A percentile compares a stretch with the other conserved stretches of the same genome.
Evolutionary conservation across 2,329 filamentous ascomycete genomes (phyloP).

Genomic region (Paraconiothyrium brasiliense): DNA sequence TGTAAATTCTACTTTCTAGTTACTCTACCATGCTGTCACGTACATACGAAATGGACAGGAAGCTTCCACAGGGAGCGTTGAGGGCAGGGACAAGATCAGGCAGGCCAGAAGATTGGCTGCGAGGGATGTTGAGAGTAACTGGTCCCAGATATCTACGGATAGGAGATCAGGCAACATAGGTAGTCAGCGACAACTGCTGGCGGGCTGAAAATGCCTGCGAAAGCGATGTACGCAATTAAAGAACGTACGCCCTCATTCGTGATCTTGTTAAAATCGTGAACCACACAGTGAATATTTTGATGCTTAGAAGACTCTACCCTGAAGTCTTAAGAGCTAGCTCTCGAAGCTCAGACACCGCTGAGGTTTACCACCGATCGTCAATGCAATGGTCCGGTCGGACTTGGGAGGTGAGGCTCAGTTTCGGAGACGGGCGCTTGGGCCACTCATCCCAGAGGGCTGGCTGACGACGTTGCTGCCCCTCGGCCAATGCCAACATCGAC

Average conservation of each 20-base stretch:
- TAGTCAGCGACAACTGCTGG: background rate
- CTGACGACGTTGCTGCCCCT: constrained; percentile 20
- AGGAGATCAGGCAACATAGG: background rate
- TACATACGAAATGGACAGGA: constrained; percentile 31
- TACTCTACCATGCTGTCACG: constrained; percentile 35
- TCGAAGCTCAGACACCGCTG: background rate
- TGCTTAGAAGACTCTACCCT: too few species aligned
- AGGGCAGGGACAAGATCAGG: constrained; percentile 12
- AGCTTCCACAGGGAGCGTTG: background rate
- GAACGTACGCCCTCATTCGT: background rate
- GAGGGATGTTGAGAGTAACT: background rate
- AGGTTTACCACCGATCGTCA: background rate
- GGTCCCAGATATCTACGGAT: background rate
- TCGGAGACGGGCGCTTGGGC: constrained; percentile 7
- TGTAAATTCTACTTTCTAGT: constrained; percentile 33
- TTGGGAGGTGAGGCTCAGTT: constrained; percentile 5
- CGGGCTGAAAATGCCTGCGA: constrained; percentile 4
- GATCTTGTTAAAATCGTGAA: background rate
- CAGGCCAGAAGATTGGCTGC: background rate
- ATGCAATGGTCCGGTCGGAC: constrained; percentile 1
- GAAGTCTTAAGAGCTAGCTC: background rate
- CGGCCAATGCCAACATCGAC: constrained; percentile 10
- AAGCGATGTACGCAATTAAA: constrained; percentile 2
- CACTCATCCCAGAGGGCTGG: constrained; percentile 14
- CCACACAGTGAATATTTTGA: background rate